Evolutionary conservation across 1,139 yeast genomes (phyloP), one percentile per base, ranked within the genome.

Genomic region (Oligophagozyma castellii): DNA sequence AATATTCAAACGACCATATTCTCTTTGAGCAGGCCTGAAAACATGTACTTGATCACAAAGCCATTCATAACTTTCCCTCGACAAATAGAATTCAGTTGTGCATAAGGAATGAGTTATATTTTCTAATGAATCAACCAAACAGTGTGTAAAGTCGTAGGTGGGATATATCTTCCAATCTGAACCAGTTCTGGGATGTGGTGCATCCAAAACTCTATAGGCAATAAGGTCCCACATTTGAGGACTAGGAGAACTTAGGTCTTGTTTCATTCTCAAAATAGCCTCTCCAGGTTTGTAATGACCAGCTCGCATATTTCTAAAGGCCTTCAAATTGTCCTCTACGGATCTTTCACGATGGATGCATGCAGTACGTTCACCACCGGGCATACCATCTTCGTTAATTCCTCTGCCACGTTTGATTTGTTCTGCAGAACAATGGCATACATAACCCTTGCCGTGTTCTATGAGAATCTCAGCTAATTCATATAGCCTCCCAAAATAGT

Each of bases 221-320:
- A 89, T 93, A 43, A 89, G 69, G 58, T 92, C 99, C 98, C 99
- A 92, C 98, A 92, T 92, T 61, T 89, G 98, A 13, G 98, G 98
- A 42, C 83, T 80, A 40, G 95, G 93, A 22, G 92, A 79, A n/a
- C 58, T 55, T 39, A 89, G 62, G 53, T 89, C 94, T 64, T 83
- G 95, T 56, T 89, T 89, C 98, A 92, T 89, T 61, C 99, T 75
- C 51, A 92, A 65, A 4, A 86, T 83, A 19, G 94, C 96, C 53
- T 81, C 83, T 40, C 96, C 96, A 24, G 84, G 84, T 42, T 69
- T 66, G 58, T 79, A 92, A 40, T 65, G 63, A 26, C 98, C 98
- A 47, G 80, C 83, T 49, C 76, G 73, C 99, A 92, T 92, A 36
- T 67, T 73, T 53, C 95, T 70, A 58, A 92, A 92, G 53, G 80